A percentile compares a stretch with the other conserved stretches of the same genome.
Conservation (phyloP, 495 filamentous ascomycete genomes). For the Talaromyces nanjingensis region DNA sequence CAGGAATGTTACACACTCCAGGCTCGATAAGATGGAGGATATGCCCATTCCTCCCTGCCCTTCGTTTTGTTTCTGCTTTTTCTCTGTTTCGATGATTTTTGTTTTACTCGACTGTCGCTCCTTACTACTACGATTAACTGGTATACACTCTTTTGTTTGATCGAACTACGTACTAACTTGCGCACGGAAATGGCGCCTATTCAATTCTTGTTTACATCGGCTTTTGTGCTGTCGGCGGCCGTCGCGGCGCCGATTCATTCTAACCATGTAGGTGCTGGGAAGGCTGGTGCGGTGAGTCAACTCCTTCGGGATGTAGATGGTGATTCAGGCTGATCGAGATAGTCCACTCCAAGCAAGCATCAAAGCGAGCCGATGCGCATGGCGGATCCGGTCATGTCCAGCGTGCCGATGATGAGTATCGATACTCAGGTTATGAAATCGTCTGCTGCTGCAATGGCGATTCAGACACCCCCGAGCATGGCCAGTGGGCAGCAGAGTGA, state of each 20-base stretch:
- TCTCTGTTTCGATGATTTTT: background rate
- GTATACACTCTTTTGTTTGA: constrained; percentile 3
- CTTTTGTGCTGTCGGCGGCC: background rate
- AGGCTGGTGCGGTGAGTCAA: background rate
- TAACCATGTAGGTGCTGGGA: background rate
- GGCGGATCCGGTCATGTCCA: background rate
- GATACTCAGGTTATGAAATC: constrained; percentile 6
- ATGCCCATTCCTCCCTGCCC: background rate
- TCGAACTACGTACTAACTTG: background rate
- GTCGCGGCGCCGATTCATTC: constrained; percentile 1
- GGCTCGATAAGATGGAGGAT: background rate
- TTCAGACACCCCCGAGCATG: background rate
- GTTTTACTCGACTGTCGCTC: background rate
- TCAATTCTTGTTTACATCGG: background rate
- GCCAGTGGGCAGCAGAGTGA: background rate
- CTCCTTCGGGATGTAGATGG: too few relatives aligned
- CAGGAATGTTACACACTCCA: background rate
- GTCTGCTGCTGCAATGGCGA: background rate
- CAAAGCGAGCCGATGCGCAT: constrained; percentile 2
- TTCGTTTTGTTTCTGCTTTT: background rate
- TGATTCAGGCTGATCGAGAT: background rate
- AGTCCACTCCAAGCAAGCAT: background rate
- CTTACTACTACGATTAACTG: background rate
- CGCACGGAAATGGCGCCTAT: constrained; percentile 7
- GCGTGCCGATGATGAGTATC: background rate